These are phyloP conservation scores for Ascochyta koolunga DNA, from an alignment of 2,329 filamentous ascomycete genomes.

Conservation along the genomic window DNA sequence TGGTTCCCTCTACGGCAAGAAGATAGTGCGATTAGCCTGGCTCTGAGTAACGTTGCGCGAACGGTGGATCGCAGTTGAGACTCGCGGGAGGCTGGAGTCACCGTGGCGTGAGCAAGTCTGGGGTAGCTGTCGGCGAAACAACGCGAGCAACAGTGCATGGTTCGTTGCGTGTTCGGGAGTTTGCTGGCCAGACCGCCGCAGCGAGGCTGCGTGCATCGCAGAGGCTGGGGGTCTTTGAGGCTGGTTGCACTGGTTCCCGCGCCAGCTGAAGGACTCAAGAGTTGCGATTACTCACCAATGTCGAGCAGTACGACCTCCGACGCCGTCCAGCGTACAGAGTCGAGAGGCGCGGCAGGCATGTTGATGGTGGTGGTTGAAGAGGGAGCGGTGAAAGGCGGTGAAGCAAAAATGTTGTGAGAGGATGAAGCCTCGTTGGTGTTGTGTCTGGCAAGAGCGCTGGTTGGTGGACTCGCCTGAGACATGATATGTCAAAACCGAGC, in stretches of 20 bases:
- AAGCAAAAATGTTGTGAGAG: constrained; percentile 34
- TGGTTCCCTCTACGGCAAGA: constrained; percentile 70
- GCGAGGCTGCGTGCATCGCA: constrained; percentile 22
- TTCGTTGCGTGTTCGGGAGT: constrained; percentile 21
- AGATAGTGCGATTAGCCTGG: constrained; percentile 34
- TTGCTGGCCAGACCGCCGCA: constrained; percentile 27
- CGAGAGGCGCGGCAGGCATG: constrained; percentile 37
- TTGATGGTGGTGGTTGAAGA: constrained; percentile 22
- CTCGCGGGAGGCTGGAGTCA: constrained; percentile 27
- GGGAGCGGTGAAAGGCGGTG: constrained; percentile 44
- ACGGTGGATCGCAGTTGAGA: constrained; percentile 19
- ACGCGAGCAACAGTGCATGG: constrained; percentile 18
- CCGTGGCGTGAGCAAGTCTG: constrained; percentile 40
- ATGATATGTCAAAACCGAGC: constrained; percentile 34
- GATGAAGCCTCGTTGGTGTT: constrained; percentile 15
- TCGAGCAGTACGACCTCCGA: constrained; percentile 62
- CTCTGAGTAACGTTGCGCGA: constrained; percentile 25
- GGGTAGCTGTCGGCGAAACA: constrained; percentile 26
- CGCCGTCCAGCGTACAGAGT: constrained; percentile 37
- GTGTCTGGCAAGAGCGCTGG: constrained; percentile 33
- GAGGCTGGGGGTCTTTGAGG: constrained; percentile 20
- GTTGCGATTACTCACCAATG: constrained; percentile 58
- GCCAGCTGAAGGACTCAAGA: constrained; percentile 22
- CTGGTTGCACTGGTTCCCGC: constrained; percentile 26
- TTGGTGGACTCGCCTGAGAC: constrained; percentile 33